Percentiles rank a stretch among this genome's conserved stretches.
These are phyloP conservation scores for Aspergillus fumigatiaffinis DNA, from an alignment of 2,329 filamentous ascomycete genomes.

Conservation along the genomic window DNA sequence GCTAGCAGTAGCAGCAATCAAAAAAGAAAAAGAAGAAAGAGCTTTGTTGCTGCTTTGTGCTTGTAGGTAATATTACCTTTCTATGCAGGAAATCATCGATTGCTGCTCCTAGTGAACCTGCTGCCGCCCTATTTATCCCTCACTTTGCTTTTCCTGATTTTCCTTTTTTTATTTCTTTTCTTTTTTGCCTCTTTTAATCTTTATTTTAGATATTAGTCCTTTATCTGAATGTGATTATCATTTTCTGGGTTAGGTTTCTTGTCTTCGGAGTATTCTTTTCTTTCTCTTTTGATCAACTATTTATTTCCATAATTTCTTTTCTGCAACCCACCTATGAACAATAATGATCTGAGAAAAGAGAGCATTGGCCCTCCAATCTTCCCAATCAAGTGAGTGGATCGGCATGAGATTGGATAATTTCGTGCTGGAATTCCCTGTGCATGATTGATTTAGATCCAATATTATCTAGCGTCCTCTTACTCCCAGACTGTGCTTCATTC, in stretches of 20 bases:
- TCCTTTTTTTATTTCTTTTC: not conserved
- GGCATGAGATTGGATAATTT: slow-evolving; percentile 1
- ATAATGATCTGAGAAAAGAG: not conserved
- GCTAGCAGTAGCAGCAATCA: not conserved
- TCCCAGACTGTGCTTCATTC: not conserved
- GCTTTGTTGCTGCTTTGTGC: not conserved
- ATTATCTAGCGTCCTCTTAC: not conserved
- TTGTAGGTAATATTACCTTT: slow-evolving; percentile 1
- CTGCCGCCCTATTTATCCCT: slow-evolving; percentile 1
- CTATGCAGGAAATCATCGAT: not conserved
- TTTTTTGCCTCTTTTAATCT: not conserved
- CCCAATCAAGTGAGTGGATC: slow-evolving; percentile 1
- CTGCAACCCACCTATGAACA: not conserved
- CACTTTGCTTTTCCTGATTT: not conserved
- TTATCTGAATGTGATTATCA: not conserved
- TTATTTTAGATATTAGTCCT: not conserved
- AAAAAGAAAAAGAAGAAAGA: not conserved
- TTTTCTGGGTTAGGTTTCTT: not conserved
- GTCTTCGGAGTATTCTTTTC: not conserved
- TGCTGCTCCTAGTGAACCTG: not conserved
- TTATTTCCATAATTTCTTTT: not conserved
- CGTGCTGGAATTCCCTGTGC: not conserved
- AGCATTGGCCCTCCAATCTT: not conserved
- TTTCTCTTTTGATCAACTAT: not conserved
- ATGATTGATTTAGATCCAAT: not conserved